phyloP scores from a whole-genome alignment of 495 filamentous ascomycete species.

The Cercophora sp. region DNA sequence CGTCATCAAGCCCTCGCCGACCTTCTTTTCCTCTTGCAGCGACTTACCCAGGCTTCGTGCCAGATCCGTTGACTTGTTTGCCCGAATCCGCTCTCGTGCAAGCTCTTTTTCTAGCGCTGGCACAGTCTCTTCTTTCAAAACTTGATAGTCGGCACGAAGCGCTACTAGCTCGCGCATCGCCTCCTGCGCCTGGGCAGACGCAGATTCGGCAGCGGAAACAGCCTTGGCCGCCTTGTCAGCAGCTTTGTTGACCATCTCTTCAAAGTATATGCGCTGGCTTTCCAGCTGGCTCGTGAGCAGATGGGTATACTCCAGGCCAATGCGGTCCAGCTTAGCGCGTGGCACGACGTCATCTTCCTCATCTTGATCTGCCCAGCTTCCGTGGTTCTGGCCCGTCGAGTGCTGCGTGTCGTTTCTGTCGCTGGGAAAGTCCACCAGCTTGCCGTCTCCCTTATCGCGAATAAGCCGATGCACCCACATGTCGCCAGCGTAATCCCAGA shows the following conservation, averaged over 20 bases:
- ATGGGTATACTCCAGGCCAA: constrained; percentile 90
- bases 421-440: constrained; percentile 83
- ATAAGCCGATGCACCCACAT: constrained; percentile 95
- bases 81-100: constrained; percentile 60
- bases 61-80: constrained; percentile 67
- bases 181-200: constrained; percentile 49
- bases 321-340: constrained; percentile 84
- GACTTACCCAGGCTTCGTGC: constrained; percentile 72
- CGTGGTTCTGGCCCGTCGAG: constrained; percentile 39
- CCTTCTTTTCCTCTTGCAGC: constrained; percentile 82
- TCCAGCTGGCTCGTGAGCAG: constrained; percentile 89
- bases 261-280: constrained; percentile 87
- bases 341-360: constrained; percentile 69
- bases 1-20: constrained; percentile 73
- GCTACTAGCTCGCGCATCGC: constrained; percentile 46
- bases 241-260: constrained; percentile 85
- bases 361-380: not conserved
- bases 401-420: too few relatives aligned
- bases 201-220: constrained; percentile 58
- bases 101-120: constrained; percentile 66
- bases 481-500: constrained; percentile 96
- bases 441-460: constrained; percentile 84
- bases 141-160: constrained; percentile 53
- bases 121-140: constrained; percentile 55
- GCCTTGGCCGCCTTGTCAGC: constrained; percentile 86